phyloP scores from a whole-genome alignment of 768 basidiomycete species.

The Lentinula detonsa region DNA sequence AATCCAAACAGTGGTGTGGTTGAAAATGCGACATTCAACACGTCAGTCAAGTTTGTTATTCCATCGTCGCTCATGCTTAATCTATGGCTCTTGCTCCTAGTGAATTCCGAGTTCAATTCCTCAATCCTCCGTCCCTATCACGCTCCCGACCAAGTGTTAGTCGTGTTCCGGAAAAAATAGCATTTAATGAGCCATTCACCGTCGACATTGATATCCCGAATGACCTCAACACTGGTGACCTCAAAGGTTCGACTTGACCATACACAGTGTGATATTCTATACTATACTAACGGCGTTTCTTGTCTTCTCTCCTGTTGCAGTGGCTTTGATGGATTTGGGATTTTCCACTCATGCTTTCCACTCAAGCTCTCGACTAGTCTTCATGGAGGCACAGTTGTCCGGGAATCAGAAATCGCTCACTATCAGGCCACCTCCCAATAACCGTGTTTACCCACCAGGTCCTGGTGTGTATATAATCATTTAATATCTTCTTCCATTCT shows the following conservation, averaged over 20 bases:
- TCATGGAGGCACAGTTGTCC: slow-evolving; percentile 22
- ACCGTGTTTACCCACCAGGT: slow-evolving; percentile 26
- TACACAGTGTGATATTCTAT: neutral
- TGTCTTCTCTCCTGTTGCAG: slow-evolving; percentile 11
- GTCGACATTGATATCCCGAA: slow-evolving; percentile 25
- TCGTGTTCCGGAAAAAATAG: slow-evolving; percentile 22
- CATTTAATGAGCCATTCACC: slow-evolving; percentile 24
- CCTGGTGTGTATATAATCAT: slow-evolving; percentile 14
- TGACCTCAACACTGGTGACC: slow-evolving; percentile 2
- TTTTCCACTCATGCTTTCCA: slow-evolving; percentile 31
- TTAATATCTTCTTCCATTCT: neutral
- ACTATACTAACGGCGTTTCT: neutral
- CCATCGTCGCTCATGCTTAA: neutral
- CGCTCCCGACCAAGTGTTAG: slow-evolving; percentile 13
- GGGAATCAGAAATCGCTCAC: slow-evolving; percentile 21
- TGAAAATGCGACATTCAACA: slow-evolving; percentile 6
- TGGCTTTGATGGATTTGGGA: slow-evolving; percentile 28
- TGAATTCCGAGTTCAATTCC: slow-evolving; percentile 22
- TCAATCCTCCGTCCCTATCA: slow-evolving; percentile 27
- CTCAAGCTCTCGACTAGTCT: slow-evolving; percentile 26
- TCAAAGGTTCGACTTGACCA: slow-evolving; percentile 12
- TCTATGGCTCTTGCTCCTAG: neutral
- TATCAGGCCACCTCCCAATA: slow-evolving; percentile 28
- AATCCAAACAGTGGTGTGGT: slow-evolving; percentile 24
- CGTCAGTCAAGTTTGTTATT: slow-evolving; percentile 4